phyloP scores from a whole-genome alignment of 1,139 yeast genomes.

The Scheffersomyces stambukii region DNA sequence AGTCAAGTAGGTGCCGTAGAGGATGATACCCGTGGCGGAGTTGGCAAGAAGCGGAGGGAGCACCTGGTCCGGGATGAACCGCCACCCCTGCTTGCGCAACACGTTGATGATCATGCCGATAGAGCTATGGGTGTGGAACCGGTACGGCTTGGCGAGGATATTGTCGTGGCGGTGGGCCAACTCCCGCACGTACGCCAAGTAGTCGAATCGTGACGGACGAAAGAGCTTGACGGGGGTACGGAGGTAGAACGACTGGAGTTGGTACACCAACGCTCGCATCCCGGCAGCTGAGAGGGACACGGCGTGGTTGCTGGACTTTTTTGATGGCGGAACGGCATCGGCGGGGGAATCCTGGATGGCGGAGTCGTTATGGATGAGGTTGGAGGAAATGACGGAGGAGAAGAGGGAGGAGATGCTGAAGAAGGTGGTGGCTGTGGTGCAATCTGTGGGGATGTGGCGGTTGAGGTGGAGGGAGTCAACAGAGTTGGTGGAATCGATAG shows the following conservation, averaged over 20 bases:
- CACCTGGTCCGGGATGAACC: constrained; percentile 76
- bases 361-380: too few species aligned
- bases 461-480: too few species aligned
- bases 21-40: constrained; percentile 78
- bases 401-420: background rate
- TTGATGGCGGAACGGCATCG: background rate
- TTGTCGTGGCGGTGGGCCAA: constrained; percentile 46
- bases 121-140: constrained; percentile 70
- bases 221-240: constrained; percentile 84
- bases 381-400: too few species aligned
- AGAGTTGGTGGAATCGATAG: too few species aligned
- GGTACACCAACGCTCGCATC: constrained; percentile 76
- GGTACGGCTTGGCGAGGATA: constrained; percentile 55
- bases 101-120: constrained; percentile 71
- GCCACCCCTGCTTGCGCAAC: constrained; percentile 77
- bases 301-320: constrained; percentile 27
- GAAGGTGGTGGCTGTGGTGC: background rate
- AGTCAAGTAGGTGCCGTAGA: constrained; percentile 76
- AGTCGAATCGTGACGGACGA: constrained; percentile 87
- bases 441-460: too few species aligned
- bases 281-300: constrained; percentile 68
- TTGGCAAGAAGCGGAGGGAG: constrained; percentile 86
- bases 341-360: too few species aligned
- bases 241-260: constrained; percentile 70
- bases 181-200: constrained; percentile 62